Percentiles rank a stretch among this genome's conserved stretches.
phyloP scores from a whole-genome alignment of 2,329 filamentous ascomycete species.

The Talaromyces verruculosus region DNA sequence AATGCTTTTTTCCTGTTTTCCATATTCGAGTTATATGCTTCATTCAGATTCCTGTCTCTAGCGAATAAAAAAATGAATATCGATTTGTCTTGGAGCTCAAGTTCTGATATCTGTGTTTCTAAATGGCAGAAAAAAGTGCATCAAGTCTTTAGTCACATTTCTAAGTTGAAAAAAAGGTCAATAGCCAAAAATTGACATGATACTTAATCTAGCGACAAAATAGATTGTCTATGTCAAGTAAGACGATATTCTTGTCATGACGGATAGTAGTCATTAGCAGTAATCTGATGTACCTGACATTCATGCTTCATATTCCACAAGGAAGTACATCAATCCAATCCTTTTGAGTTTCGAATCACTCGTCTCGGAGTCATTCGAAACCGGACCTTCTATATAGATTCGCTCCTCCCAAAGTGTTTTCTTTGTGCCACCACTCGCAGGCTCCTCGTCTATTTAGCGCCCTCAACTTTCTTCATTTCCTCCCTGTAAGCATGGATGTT shows the following conservation, averaged over 20 bases:
- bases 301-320: slow-evolving; percentile 5
- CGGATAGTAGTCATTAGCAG: slow-evolving; percentile 9
- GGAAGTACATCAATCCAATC: slow-evolving; percentile 13
- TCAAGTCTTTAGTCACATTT: slow-evolving; percentile 14
- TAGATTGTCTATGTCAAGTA: not conserved
- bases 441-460: slow-evolving; percentile 60
- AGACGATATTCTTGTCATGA: slow-evolving; percentile 2
- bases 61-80: slow-evolving; percentile 20
- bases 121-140: slow-evolving; percentile 16
- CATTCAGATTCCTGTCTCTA: not conserved
- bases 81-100: slow-evolving; percentile 25
- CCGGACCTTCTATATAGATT: slow-evolving; percentile 4
- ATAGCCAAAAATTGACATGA: not conserved
- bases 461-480: slow-evolving; percentile 91
- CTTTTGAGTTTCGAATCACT: slow-evolving; percentile 5
- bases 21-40: not conserved
- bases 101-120: slow-evolving; percentile 19
- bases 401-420: not conserved
- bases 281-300: slow-evolving; percentile 15
- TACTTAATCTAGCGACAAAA: not conserved
- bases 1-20: slow-evolving; percentile 15
- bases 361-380: not conserved
- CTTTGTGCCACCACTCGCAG: not conserved
- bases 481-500: slow-evolving; percentile 41
- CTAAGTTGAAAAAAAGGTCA: not conserved